Evolutionary conservation across 73 alveolate genomes (phyloP).

Genomic region (Paramecium sonneborni): DNA sequence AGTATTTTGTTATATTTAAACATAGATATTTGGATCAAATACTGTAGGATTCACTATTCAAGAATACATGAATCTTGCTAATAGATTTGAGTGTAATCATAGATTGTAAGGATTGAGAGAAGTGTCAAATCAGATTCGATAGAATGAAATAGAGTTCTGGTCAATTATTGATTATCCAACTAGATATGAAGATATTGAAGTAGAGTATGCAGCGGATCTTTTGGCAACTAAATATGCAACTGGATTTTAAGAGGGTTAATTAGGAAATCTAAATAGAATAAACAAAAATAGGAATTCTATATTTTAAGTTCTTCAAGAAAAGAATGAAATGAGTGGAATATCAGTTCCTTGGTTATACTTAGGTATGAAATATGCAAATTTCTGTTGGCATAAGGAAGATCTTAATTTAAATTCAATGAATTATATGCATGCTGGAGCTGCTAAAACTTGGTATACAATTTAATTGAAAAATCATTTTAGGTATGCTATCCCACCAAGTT

Average conservation of each 20-base stretch:
- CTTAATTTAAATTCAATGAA: conserved; percentile 77
- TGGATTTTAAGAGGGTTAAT: conserved; percentile 71
- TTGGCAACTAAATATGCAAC: conserved; percentile 73
- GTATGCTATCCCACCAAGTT: conserved; percentile 82
- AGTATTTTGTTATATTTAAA: conserved; percentile 67
- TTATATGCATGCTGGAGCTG: conserved; percentile 85
- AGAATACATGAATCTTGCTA: conserved; percentile 63
- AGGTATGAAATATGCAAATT: conserved; percentile 82
- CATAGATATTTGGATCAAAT: conserved; percentile 22
- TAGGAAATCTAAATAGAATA: conserved; percentile 66
- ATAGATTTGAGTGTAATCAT: conserved; percentile 42
- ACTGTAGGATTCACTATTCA: background rate
- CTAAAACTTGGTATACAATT: conserved; percentile 78
- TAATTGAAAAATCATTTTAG: background rate
- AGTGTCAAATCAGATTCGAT: background rate
- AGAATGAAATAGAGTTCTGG: conserved; percentile 81
- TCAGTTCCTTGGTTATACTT: conserved; percentile 83
- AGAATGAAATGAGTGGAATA: conserved; percentile 80
- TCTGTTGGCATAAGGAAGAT: conserved; percentile 90
- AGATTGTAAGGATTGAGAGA: conserved; percentile 14
- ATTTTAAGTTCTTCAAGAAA: conserved; percentile 69
- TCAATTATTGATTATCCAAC: conserved; percentile 76
- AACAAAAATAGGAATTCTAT: conserved; percentile 66
- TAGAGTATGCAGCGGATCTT: conserved; percentile 89
- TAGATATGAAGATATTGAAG: conserved; percentile 59